Percentiles rank a stretch among this genome's conserved stretches.
phyloP scores from a whole-genome alignment of 805 yeast genomes.

The Yarrowia deformans region DNA sequence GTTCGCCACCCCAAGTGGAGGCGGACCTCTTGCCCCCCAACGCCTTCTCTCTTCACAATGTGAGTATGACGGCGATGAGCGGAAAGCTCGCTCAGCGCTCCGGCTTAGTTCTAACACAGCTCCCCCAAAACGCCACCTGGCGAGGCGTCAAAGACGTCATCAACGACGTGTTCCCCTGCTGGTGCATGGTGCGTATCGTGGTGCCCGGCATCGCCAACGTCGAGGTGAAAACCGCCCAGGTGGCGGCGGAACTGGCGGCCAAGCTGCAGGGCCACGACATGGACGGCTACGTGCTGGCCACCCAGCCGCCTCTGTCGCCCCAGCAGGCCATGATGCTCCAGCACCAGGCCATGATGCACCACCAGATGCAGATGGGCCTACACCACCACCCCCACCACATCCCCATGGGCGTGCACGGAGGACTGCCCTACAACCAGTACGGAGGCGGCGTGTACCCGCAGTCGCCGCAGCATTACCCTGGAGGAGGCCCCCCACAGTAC shows the following conservation, averaged over 20 bases:
- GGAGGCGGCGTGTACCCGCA: conserved; percentile 17
- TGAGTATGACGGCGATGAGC: neutral
- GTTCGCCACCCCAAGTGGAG: conserved; percentile 36
- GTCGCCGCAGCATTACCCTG: conserved; percentile 21
- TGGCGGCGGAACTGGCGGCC: conserved; percentile 23
- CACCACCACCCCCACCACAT: neutral
- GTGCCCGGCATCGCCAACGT: conserved; percentile 38
- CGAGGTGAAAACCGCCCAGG: conserved; percentile 28
- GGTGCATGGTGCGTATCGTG: conserved; percentile 37
- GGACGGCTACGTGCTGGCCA: conserved; percentile 29
- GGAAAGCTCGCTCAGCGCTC: no score
- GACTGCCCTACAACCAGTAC: conserved; percentile 21
- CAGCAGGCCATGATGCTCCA: conserved; percentile 31
- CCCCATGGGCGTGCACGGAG: conserved; percentile 26
- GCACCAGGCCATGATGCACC: conserved; percentile 31
- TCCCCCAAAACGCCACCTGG: conserved; percentile 29
- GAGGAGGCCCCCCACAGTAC: conserved; percentile 17
- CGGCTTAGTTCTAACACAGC: conserved; percentile 6
- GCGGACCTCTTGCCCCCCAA: conserved; percentile 28
- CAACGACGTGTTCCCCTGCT: conserved; percentile 34
- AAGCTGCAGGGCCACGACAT: conserved; percentile 22
- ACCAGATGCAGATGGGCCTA: conserved; percentile 34
- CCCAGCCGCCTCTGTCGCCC: conserved; percentile 21
- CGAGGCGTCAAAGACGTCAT: conserved; percentile 35
- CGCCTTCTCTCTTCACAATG: conserved; percentile 35